Evolutionary conservation across 1,139 yeast species (phyloP), one percentile per base, ranked within the genome.

Genomic region (Nakaseomyces bracarensis): DNA sequence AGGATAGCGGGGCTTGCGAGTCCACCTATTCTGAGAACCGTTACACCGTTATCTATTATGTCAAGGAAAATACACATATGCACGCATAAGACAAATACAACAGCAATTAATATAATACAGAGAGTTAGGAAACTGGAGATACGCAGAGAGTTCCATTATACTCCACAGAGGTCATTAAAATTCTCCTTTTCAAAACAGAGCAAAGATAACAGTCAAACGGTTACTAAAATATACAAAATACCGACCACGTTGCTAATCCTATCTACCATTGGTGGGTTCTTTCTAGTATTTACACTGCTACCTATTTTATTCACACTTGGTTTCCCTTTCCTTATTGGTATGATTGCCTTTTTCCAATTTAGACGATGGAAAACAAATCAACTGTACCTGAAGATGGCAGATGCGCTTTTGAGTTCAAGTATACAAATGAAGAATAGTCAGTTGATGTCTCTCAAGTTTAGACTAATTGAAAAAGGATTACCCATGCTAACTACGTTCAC

Each of bases 1-100:
- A 40, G 36, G 15, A 15, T 42, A 13, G 40, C 28, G 20, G 39
- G 29, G 9, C 31, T 43, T 40, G 23, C 42, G 13, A 36, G 41
- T n/a, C 20, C 45, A 22, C 38, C 42, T 13, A 34, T 42, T 28
- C 38, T 42, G 27, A 43, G 38, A 33, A 45, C 46, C 6, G 22
- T 46, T n/a, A 35, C 28, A 25, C 25, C 29, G 34, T 13, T 6
- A 25, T 20, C 26, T 14, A 21, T 18, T n/a, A 15, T 30, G 25
- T 30, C 3, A n/a, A 18, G 20, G 14, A 26, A n/a, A 20, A 27
- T 16, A 4, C 34, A 30, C 13, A 30, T 27, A 18, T 14, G 9
- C 10, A 16, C 16, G 3, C 3, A 14, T 14, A 27, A 14, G 7
- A 7, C 16, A 6, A 27, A 6, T 10, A 25, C 27, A 3, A 2